Evolutionary conservation across 164 flowering plant species (phyloP), one percentile per base, ranked within the genome.

Genomic region (Tinospora cordifolia): DNA sequence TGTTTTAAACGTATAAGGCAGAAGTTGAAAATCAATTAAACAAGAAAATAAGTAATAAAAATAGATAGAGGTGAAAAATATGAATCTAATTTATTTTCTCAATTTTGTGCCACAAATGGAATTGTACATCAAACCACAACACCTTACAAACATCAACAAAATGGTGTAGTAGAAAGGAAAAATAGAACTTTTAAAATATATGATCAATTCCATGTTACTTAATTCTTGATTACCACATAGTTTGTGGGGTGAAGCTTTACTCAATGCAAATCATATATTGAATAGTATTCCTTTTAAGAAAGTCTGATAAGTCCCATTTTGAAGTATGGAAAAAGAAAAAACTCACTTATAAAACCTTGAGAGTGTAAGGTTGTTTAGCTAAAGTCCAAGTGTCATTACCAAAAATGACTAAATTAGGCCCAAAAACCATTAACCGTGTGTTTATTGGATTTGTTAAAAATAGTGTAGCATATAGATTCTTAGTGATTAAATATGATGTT

Each of bases 111-210:
- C 21, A 57, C 17, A 24, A 15, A 15, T 57, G n/a, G 62, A 3
- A 57, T 57, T 57, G 11, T 57, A 7, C 62, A 57, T 24, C 62
- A 57, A 57, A 57, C 62, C 21, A 57, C 62, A 15, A 24, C 62
- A 57, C 62, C 62, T 57, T 57, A 57, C 62, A 57, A 57, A 57
- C n/a, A n/a, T n/a, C n/a, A n/a, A n/a, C n/a, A n/a, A n/a, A n/a
- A n/a, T n/a, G n/a, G n/a, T n/a, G n/a, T n/a, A n/a, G n/a, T n/a
- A n/a, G n/a, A n/a, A n/a, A n/a, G n/a, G n/a, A n/a, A n/a, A n/a
- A n/a, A n/a, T 57, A 57, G 8, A 57, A 57, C 62, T 57, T 57
- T 57, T 5, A 57, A 57, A 24, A 57, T n/a, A 57, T 57, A 57
- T 57, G 62, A 5, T 57, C 21, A 57, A 57, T 57, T n/a, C 11